These are phyloP conservation scores for Actinomucor elegans DNA, from an alignment of 371 early-diverging fungal genomes.

Conservation along the genomic window DNA sequence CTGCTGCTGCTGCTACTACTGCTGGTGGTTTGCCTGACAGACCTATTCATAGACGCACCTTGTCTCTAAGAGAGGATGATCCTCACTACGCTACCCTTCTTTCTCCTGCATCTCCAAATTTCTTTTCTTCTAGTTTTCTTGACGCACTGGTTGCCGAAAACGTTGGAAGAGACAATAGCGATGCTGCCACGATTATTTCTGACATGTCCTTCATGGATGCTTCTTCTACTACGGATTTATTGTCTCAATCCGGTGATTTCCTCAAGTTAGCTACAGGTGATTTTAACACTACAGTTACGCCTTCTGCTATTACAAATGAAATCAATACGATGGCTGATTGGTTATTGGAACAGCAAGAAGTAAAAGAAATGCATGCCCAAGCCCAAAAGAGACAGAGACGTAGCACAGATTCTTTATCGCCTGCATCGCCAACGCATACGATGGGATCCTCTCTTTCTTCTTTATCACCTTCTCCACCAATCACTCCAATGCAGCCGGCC, in stretches of 20 bases:
- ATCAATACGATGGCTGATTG: slow-evolving; percentile 22
- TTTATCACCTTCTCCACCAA: slow-evolving; percentile 37
- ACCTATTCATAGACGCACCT: slow-evolving; percentile 27
- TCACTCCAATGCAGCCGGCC: slow-evolving; percentile 31
- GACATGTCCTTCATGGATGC: slow-evolving; percentile 36
- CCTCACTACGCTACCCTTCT: slow-evolving; percentile 15
- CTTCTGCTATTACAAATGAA: slow-evolving; percentile 18
- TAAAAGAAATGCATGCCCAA: slow-evolving; percentile 9
- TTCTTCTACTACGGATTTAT: slow-evolving; percentile 26
- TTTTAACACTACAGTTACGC: slow-evolving; percentile 1
- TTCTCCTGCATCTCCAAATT: slow-evolving; percentile 25
- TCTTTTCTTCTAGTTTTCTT: slow-evolving; percentile 61
- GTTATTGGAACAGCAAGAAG: slow-evolving; percentile 22
- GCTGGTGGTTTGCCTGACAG: neutral
- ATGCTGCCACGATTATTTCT: slow-evolving; percentile 13
- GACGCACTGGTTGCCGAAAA: slow-evolving; percentile 53
- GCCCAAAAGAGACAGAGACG: slow-evolving; percentile 22
- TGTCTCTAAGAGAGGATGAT: slow-evolving; percentile 36
- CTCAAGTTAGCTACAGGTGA: slow-evolving; percentile 6
- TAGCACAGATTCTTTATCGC: slow-evolving; percentile 18
- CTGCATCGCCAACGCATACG: slow-evolving; percentile 13
- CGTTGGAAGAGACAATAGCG: neutral
- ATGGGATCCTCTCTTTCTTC: slow-evolving; percentile 22
- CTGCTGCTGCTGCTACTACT: neutral
- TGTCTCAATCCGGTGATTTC: slow-evolving; percentile 13